phyloP scores from a whole-genome alignment of 2,329 filamentous ascomycete genomes.

The Colletotrichum sp. region DNA sequence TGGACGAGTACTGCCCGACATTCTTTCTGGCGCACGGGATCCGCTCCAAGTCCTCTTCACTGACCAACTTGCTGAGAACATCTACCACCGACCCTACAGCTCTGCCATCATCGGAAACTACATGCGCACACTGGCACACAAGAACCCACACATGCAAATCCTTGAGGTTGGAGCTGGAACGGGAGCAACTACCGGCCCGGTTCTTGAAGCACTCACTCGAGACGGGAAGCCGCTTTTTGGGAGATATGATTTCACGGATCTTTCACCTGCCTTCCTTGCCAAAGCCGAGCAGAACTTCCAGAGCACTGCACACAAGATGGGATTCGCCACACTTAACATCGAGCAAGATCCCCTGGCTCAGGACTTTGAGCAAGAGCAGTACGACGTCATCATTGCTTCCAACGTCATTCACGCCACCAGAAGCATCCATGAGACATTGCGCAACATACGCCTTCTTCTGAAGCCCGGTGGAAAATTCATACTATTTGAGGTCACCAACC shows the following conservation, averaged over 20 bases:
- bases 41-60: not conserved
- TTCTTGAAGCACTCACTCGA: not conserved
- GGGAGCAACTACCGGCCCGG: not conserved
- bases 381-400: slow-evolving; percentile 32
- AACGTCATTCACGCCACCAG: slow-evolving; percentile 32
- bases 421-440: slow-evolving; percentile 24
- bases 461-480: slow-evolving; percentile 33
- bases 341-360: slow-evolving; percentile 29
- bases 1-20: not conserved
- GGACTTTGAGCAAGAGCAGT: slow-evolving; percentile 27
- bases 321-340: slow-evolving; percentile 32
- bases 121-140: not conserved
- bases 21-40: not conserved
- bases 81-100: not conserved
- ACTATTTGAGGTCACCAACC: not conserved
- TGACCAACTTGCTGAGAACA: not conserved
- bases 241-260: not conserved
- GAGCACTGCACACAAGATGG: not conserved
- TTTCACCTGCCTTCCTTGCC: not conserved
- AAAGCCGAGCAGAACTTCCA: not conserved
- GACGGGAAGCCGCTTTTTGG: not conserved
- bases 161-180: not conserved
- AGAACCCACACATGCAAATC: not conserved
- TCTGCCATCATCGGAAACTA: not conserved
- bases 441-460: slow-evolving; percentile 28